Conservation (phyloP, 2,329 filamentous ascomycete species). For the Albifimbria verrucaria region DNA sequence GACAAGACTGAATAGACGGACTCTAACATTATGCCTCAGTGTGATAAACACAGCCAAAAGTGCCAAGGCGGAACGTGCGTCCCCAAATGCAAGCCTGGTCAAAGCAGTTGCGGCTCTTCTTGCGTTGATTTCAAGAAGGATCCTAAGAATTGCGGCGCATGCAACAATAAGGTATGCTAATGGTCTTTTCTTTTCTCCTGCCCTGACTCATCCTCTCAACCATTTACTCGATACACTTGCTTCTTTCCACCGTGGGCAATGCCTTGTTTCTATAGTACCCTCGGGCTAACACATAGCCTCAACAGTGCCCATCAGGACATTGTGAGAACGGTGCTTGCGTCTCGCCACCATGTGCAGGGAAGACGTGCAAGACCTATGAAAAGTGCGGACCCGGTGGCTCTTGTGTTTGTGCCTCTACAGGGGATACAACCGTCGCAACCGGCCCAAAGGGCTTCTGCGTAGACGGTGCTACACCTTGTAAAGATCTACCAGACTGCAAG, state of each 20-base stretch:
- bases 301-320: neutral
- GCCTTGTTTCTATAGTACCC: neutral
- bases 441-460: neutral
- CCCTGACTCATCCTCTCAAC: no score
- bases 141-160: neutral
- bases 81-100: neutral
- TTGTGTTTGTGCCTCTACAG: neutral
- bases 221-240: no score
- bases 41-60: no score
- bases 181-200: neutral
- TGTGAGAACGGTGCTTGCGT: neutral
- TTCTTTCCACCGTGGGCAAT: no score
- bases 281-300: neutral
- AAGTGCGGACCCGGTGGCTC: neutral
- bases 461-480: neutral
- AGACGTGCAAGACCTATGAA: neutral
- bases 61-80: neutral
- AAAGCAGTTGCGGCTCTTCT: neutral
- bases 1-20: no score
- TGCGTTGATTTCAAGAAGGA: constrained; percentile 1
- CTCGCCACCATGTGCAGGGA: neutral
- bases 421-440: neutral
- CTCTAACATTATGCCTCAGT: neutral
- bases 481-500: neutral
- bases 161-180: neutral